phyloP scores from a whole-genome alignment of 1,139 yeast genomes.

The Zygosaccharomyces pseudobailii region DNA sequence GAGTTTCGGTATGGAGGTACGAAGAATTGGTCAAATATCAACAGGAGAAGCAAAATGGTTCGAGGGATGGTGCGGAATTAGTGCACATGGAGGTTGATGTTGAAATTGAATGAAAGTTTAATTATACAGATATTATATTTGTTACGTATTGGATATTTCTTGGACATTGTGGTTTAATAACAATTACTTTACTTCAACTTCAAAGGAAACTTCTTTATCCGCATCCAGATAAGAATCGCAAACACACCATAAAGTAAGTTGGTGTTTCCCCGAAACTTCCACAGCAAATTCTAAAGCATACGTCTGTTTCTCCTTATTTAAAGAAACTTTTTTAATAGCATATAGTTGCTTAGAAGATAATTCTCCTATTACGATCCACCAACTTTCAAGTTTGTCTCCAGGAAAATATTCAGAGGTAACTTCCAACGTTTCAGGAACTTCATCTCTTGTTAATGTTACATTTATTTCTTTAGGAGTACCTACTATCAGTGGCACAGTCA shows the following conservation, averaged over 20 bases:
- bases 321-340: slow-evolving; percentile 64
- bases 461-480: slow-evolving; percentile 46
- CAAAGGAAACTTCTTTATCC: slow-evolving; percentile 68
- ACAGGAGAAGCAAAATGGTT: slow-evolving; percentile 40
- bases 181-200: slow-evolving; percentile 42
- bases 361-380: slow-evolving; percentile 89
- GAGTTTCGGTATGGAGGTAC: slow-evolving; percentile 87
- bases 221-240: slow-evolving; percentile 90
- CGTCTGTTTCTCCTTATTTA: slow-evolving; percentile 50
- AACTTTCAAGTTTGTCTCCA: slow-evolving; percentile 56
- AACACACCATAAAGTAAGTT: slow-evolving; percentile 73
- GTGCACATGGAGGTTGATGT: slow-evolving; percentile 9
- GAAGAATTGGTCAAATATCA: slow-evolving; percentile 66
- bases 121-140: no score
- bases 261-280: slow-evolving; percentile 56
- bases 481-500: slow-evolving; percentile 36
- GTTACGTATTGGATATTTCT: no score
- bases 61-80: slow-evolving; percentile 7
- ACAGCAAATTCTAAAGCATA: slow-evolving; percentile 54
- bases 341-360: slow-evolving; percentile 53
- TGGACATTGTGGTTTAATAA: no score
- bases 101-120: slow-evolving; percentile 7
- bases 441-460: slow-evolving; percentile 65
- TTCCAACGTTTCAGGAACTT: slow-evolving; percentile 61
- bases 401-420: slow-evolving; percentile 60